phyloP scores from a whole-genome alignment of 345 rosid genomes.

The Gossypium australe region DNA sequence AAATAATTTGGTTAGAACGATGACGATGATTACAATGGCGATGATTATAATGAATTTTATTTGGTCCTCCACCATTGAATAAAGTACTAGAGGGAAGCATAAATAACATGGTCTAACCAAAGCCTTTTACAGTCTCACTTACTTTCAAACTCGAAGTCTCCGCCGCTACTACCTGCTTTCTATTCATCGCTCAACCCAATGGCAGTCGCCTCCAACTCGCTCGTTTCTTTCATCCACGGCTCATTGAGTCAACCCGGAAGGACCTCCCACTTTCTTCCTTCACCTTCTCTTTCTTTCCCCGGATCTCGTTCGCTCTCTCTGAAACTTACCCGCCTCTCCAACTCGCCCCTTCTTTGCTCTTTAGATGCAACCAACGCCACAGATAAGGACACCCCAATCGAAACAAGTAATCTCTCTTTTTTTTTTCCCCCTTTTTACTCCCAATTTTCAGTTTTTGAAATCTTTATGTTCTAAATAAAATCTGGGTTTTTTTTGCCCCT shows the following conservation, averaged over 20 bases:
- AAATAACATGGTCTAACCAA: not conserved
- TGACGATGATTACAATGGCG: not conserved
- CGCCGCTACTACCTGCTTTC: not conserved
- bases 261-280: conserved; percentile 1
- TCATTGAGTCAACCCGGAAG: conserved; percentile 5
- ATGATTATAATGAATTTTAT: not conserved
- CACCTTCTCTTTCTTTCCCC: not conserved
- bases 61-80: not conserved
- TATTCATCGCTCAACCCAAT: not conserved
- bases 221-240: not conserved
- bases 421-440: not conserved
- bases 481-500: not conserved
- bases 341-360: conserved; percentile 1
- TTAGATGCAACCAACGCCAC: not conserved
- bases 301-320: conserved; percentile 4
- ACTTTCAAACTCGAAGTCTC: not conserved
- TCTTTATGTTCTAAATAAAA: not conserved
- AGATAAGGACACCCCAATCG: not conserved
- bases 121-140: not conserved
- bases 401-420: not conserved
- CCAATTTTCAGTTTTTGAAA: not conserved
- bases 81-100: not conserved
- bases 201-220: not conserved
- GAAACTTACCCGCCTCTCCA: not conserved
- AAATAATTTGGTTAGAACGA: too few species aligned